phyloP scores from a whole-genome alignment of 345 rosid species.

The Eucalyptus cloeziana region DNA sequence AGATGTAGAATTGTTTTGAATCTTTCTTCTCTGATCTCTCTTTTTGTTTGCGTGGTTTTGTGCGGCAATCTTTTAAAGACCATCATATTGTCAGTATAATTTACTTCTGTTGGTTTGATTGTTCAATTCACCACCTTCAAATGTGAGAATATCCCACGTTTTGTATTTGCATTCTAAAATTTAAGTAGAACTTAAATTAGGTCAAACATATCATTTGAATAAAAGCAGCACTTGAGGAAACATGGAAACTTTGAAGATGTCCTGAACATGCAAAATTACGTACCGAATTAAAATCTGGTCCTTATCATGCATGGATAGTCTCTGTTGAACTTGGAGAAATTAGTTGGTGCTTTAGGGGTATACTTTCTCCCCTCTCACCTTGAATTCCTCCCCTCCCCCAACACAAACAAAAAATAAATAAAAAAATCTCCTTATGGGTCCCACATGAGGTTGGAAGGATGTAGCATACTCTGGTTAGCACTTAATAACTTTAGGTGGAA shows the following conservation, averaged over 20 bases:
- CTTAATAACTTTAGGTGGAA: not conserved
- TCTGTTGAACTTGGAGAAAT: not conserved
- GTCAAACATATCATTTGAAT: not conserved
- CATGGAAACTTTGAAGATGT: not conserved
- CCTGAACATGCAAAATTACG: not conserved
- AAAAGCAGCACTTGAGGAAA: not conserved
- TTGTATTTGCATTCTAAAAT: not conserved
- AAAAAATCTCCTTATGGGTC: not conserved
- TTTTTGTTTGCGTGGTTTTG: not conserved
- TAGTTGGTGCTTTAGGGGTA: not conserved
- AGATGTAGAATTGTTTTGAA: not conserved
- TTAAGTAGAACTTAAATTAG: not conserved
- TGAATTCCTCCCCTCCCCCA: not conserved
- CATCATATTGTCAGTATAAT: not conserved
- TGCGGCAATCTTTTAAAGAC: not conserved
- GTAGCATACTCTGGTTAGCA: not conserved
- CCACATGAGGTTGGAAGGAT: not conserved
- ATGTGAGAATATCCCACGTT: not conserved
- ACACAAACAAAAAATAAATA: too few species aligned
- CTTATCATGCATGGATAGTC: not conserved
- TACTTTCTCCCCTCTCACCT: not conserved
- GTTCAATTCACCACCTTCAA: not conserved
- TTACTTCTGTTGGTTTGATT: not conserved
- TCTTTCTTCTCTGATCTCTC: not conserved
- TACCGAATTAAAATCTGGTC: not conserved